Percentiles rank a stretch among this genome's conserved stretches.
Evolutionary conservation across 768 basidiomycete genomes (phyloP).

Genomic region (Lactifluus volemus): DNA sequence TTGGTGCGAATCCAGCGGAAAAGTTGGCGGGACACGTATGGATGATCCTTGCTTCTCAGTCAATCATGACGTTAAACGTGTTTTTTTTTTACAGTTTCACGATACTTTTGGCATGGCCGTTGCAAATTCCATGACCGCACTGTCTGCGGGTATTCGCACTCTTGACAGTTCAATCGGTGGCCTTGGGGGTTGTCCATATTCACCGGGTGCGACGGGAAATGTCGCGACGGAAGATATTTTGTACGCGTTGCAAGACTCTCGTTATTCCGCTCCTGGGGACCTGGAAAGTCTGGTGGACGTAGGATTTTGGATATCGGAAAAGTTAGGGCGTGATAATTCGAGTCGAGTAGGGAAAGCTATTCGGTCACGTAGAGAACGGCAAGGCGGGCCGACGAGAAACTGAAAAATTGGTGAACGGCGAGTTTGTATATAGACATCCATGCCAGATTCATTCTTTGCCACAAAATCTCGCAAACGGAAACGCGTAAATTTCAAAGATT

Average conservation of each 20-base stretch:
- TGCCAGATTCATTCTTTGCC: conserved; percentile 84
- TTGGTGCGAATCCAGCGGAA: conserved; percentile 48
- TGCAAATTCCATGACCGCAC: conserved; percentile 64
- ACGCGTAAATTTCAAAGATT: conserved; percentile 32
- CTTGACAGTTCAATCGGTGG: conserved; percentile 83
- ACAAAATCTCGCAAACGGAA: conserved; percentile 57
- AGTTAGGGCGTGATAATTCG: conserved; percentile 56
- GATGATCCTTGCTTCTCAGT: not conserved
- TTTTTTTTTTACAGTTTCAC: conserved; percentile 52
- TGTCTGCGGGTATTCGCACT: conserved; percentile 67
- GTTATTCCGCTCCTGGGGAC: conserved; percentile 50
- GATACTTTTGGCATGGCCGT: conserved; percentile 84
- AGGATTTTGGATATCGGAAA: conserved; percentile 75
- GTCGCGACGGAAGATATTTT: conserved; percentile 90
- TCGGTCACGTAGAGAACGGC: conserved; percentile 37
- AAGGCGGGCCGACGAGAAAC: too few species aligned
- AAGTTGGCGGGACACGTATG: conserved; percentile 68
- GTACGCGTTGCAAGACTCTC: conserved; percentile 65
- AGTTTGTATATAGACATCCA: conserved; percentile 24
- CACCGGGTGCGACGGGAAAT: conserved; percentile 92
- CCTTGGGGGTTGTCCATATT: conserved; percentile 92
- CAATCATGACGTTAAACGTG: not conserved
- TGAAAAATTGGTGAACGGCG: not conserved
- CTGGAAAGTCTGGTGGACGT: conserved; percentile 63
- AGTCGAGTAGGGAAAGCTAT: conserved; percentile 74